Conservation (phyloP, 225 moss, liverwort and hornwort genomes). For the Ulota crispa region DNA sequence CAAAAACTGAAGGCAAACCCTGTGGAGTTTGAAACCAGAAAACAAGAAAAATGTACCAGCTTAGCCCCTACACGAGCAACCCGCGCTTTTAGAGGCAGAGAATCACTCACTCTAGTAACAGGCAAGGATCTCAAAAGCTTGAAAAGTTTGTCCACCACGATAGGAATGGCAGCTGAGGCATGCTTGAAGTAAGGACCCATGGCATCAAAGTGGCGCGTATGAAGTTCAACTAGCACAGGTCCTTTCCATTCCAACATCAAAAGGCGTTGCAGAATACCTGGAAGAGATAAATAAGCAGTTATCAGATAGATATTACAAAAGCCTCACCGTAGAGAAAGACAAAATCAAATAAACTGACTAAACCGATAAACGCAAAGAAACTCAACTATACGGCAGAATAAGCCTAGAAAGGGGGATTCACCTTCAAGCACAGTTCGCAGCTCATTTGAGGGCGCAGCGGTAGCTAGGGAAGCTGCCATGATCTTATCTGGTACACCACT, state of each 20-base stretch:
- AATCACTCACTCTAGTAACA: conserved; percentile 50
- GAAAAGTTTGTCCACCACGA: conserved; percentile 85
- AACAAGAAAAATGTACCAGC: not conserved
- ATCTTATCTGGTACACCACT: conserved; percentile 75
- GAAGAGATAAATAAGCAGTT: conserved; percentile 3
- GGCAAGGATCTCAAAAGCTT: conserved; percentile 72
- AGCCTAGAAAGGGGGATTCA: conserved; percentile 18
- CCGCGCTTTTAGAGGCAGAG: not conserved
- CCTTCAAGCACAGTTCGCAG: conserved; percentile 75
- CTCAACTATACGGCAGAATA: not conserved
- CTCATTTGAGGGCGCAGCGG: conserved; percentile 50
- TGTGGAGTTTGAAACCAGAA: conserved; percentile 14
- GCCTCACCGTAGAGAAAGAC: not conserved
- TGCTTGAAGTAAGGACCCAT: conserved; percentile 89
- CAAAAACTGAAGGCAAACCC: not conserved
- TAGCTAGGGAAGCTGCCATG: conserved; percentile 57
- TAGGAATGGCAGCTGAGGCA: conserved; percentile 61
- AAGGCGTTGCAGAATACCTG: conserved; percentile 74
- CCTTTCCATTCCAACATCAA: conserved; percentile 68
- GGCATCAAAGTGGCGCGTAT: conserved; percentile 85
- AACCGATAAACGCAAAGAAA: not conserved
- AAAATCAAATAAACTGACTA: not conserved
- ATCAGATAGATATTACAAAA: not conserved
- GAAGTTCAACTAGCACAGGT: conserved; percentile 78
- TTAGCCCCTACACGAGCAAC: conserved; percentile 17